Evolutionary conservation across 2,329 filamentous ascomycete species (phyloP).

Genomic region (Sphaceloma murrayae): DNA sequence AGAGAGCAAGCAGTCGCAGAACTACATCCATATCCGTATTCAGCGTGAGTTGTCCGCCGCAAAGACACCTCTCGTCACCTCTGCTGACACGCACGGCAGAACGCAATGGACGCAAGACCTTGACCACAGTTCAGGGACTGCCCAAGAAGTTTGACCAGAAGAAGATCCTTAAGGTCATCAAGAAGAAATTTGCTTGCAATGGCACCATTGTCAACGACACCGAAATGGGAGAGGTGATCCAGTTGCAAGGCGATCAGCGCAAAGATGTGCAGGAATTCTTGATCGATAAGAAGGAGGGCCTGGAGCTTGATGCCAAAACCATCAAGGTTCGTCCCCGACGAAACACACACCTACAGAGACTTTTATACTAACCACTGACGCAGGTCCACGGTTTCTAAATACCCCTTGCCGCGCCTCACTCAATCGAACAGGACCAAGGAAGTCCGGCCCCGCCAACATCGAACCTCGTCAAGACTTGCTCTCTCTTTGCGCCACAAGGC

Average conservation of each 20-base stretch:
- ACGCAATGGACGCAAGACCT: slow-evolving; percentile 99
- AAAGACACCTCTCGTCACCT: too few species aligned
- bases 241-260: slow-evolving; percentile 98
- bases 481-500: slow-evolving; percentile 5
- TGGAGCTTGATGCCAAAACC: slow-evolving; percentile 89
- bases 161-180: slow-evolving; percentile 99
- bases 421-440: slow-evolving; percentile 19
- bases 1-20: slow-evolving; percentile 89
- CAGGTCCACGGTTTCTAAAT: slow-evolving; percentile 56
- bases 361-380: slow-evolving; percentile 14
- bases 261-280: slow-evolving; percentile 98
- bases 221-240: slow-evolving; percentile 98
- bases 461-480: slow-evolving; percentile 4
- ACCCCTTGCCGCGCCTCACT: slow-evolving; percentile 30
- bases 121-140: slow-evolving; percentile 98
- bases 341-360: slow-evolving; percentile 2
- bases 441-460: slow-evolving; percentile 16
- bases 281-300: slow-evolving; percentile 86
- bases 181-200: slow-evolving; percentile 99
- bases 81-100: slow-evolving; percentile 54
- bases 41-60: too few species aligned
- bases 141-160: slow-evolving; percentile 99
- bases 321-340: slow-evolving; percentile 62
- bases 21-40: slow-evolving; percentile 99
- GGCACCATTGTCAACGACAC: slow-evolving; percentile 94